Base-by-base conservation (phyloP, 441 rosid species). In the Brassica hybrid region DNA sequence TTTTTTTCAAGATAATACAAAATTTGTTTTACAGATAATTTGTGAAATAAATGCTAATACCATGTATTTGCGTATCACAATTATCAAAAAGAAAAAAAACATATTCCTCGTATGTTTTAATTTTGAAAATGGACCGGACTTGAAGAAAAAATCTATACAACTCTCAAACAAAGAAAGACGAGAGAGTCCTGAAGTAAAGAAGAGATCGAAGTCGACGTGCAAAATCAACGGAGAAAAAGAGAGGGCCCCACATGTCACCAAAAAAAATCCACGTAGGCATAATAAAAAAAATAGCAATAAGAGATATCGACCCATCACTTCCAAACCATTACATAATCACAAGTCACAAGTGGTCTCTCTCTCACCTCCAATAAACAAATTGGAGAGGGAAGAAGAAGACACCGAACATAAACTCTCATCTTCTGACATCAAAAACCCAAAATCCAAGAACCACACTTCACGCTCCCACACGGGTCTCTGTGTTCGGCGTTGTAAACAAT, bases 401-500 rank as follows among this genome's bases (percentile, higher is more conserved):
- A 63, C 66, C 71, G 5, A 64, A 30, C 8, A 9, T 48, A 67
- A 61, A 48, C 65, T 62, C 52, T 54, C 23, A 54, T 16, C 17
- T 10, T 58, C 76, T 72, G 81, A 78, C 76, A 77, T 27, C 0
- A 72, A 72, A 19, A 72, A 58, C 68, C 69, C 72, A 72, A 48
- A 65, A 72, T 72, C 72, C 81, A 77, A 77, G 48, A 60, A 65
- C 48, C 69, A 27, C 67, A 43, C 67, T 61, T 71, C 21, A 59
- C 43, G 38, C 74, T 60, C 68, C 11, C 70, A 60, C 77, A 67
- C 65, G 16, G 65, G 17, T 19, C 36, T 70, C 0, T 50, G 57
- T 54, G 11, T 60, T 27, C n/a, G 79, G 72, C 82, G 76, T 75
- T 75, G 77, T 71, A 13, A 75, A 80, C 83, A 80, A 80, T 80